Evolutionary conservation across 805 yeast species (phyloP).

Genomic region (Candida orba): DNA sequence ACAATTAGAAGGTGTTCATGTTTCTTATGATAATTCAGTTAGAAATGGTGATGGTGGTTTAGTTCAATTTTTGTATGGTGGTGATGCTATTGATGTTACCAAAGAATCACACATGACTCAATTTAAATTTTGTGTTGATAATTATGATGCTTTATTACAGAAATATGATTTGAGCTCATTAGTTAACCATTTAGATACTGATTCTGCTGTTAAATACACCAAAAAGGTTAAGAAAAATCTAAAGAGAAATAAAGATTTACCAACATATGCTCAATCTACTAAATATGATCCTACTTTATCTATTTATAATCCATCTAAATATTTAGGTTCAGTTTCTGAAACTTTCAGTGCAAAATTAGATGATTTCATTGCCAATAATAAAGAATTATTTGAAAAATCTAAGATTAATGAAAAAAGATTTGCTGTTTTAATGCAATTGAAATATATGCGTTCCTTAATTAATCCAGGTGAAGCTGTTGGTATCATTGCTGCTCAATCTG

Average conservation of each 20-base stretch:
- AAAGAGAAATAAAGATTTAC: constrained; percentile 54
- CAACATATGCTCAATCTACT: constrained; percentile 53
- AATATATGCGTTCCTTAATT: constrained; percentile 92
- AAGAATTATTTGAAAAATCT: constrained; percentile 44
- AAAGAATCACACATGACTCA: constrained; percentile 92
- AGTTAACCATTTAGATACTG: constrained; percentile 72
- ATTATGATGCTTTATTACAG: constrained; percentile 76
- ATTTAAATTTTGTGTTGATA: constrained; percentile 87
- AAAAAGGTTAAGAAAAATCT: constrained; percentile 74
- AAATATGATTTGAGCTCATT: constrained; percentile 80
- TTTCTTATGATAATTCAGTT: constrained; percentile 89
- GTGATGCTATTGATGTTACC: constrained; percentile 91
- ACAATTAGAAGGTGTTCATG: constrained; percentile 95
- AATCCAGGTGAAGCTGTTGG: constrained; percentile 99
- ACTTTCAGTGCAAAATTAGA: constrained; percentile 79
- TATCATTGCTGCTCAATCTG: constrained; percentile 94
- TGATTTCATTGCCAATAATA: constrained; percentile 49
- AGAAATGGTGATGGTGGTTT: constrained; percentile 93
- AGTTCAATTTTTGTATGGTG: constrained; percentile 94
- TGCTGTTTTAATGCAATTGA: constrained; percentile 94
- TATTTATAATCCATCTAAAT: constrained; percentile 79
- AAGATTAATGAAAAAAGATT: constrained; percentile 70
- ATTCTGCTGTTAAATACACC: constrained; percentile 67
- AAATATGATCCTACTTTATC: constrained; percentile 88
- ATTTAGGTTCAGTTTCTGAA: constrained; percentile 90